Evolutionary conservation across 2,329 filamentous ascomycete genomes (phyloP), one percentile per base, ranked within the genome.

Genomic region (Stemphylium beticola): DNA sequence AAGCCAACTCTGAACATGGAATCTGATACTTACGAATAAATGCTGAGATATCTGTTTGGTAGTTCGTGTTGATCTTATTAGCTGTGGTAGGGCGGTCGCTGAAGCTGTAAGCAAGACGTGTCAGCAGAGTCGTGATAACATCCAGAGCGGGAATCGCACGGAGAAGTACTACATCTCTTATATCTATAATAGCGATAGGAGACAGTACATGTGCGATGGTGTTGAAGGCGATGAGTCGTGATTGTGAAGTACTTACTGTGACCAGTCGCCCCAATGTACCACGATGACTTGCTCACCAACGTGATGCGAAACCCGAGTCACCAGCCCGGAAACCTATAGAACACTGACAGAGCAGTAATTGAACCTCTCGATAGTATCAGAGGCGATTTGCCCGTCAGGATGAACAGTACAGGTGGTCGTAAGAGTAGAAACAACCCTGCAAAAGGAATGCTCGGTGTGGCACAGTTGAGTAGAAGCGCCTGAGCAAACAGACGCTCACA

Each of bases 371-470:
- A 36, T 33, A 29, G 24, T 24, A 43, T 36, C 33, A 26, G 20
- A 32, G 32, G 18, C 11, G 41, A 31, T 49, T 51, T 53, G 48
- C 43, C 49, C 37, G 55, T 44, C 46, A 41, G 45, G 33, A 51
- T 57, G 32, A 49, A 50, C 52, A 39, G 54, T 43, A 53, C 51
- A 51, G 46, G 48, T 53, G 48, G 49, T 61, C 48, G 52, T 55
- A 58, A 56, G 51, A 61, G 53, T 50, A 57, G 49, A 60, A 58
- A 56, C 55, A 58, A 57, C 58, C 61, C 58, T 65, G 61, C 64
- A 65, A 62, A 66, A 64, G 59, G 62, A 71, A 69, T 72, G 66
- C 65, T 73, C 68, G 58, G 49, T 56, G 63, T 46, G 64, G 55
- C 58, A 60, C 61, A 55, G 60, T 46, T 47, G 57, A 52, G 42